These are phyloP conservation scores for Alternaria gansuensis DNA, from an alignment of 2,329 filamentous ascomycete genomes.

Conservation along the genomic window DNA sequence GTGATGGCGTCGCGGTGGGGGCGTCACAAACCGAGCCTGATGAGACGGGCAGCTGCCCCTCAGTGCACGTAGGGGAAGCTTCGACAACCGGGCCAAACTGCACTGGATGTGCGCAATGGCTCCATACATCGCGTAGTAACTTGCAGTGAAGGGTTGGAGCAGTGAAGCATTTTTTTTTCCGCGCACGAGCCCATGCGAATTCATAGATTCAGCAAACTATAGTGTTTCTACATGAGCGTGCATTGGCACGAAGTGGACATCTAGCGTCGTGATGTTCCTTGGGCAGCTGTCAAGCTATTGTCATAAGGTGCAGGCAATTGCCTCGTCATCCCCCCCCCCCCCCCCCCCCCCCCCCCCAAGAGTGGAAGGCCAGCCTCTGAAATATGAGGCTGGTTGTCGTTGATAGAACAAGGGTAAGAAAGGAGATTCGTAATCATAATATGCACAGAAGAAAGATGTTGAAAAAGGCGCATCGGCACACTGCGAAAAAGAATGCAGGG, in stretches of 20 bases:
- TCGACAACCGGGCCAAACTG: background rate
- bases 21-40: background rate
- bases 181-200: constrained; percentile 41
- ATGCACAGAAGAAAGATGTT: constrained; percentile 40
- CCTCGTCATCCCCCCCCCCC: background rate
- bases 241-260: constrained; percentile 30
- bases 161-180: constrained; percentile 14
- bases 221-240: constrained; percentile 31
- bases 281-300: constrained; percentile 5
- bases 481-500: constrained; percentile 8
- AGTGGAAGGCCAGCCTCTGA: constrained; percentile 3
- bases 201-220: constrained; percentile 22
- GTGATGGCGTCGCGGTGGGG: background rate
- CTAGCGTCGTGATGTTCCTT: constrained; percentile 11
- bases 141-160: background rate
- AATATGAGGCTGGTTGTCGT: background rate
- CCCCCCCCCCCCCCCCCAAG: too few relatives aligned
- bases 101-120: background rate
- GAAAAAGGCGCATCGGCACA: constrained; percentile 11
- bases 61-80: background rate
- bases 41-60: background rate
- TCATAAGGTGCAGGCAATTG: constrained; percentile 9
- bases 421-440: constrained; percentile 40
- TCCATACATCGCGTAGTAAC: background rate
- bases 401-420: constrained; percentile 17